Conservation (phyloP, 352 stramenopile genomes). For the Pythium apleroticum region DNA sequence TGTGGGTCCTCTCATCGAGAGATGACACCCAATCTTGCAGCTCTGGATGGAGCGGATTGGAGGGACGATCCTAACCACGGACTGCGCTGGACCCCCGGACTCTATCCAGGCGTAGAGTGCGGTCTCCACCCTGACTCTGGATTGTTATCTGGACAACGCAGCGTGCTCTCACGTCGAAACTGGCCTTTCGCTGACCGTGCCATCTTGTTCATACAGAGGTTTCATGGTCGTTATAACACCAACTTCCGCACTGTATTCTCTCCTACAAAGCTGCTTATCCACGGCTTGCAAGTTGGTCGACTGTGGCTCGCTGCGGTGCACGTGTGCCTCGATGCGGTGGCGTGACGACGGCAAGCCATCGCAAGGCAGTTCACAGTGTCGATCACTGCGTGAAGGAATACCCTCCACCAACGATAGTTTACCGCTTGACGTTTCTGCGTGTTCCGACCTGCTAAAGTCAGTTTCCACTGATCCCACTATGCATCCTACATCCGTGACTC, state of each 20-base stretch:
- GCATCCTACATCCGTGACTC: background rate
- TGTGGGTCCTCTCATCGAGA: background rate
- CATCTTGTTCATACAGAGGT: background rate
- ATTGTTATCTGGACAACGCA: background rate
- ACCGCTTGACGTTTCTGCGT: background rate
- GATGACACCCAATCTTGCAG: background rate
- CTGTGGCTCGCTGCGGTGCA: too few relatives aligned
- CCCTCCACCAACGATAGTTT: background rate
- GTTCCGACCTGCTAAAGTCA: background rate
- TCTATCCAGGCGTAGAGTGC: background rate
- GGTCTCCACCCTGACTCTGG: background rate
- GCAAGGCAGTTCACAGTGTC: background rate
- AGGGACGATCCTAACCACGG: too few relatives aligned
- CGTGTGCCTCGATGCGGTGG: too few relatives aligned
- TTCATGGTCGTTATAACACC: background rate
- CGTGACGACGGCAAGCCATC: background rate
- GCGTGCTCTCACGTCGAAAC: background rate
- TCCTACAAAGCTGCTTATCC: too few relatives aligned
- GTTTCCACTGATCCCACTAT: background rate
- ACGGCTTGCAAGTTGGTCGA: too few relatives aligned
- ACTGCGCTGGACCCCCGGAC: background rate
- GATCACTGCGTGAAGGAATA: background rate
- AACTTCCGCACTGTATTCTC: too few relatives aligned
- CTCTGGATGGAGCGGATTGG: background rate
- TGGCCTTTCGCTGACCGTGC: conserved; percentile 1